Conservation (phyloP, 140 eudicot genomes). For the Stevia rebaudiana region DNA sequence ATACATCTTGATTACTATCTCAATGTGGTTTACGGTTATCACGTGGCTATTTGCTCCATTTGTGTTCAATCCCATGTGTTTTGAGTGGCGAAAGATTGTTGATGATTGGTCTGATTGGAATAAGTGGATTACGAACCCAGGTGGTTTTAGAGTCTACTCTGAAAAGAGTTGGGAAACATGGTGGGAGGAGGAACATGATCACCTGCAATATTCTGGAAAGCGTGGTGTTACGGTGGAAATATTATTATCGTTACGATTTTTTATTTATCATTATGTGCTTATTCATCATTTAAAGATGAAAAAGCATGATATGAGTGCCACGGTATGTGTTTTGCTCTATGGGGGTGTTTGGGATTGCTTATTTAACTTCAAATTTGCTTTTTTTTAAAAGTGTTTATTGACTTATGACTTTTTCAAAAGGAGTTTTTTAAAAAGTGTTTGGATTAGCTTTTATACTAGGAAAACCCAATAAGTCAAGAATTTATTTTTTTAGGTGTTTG, state of each 20-base stretch:
- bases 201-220: constrained; percentile 60
- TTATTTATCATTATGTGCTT: constrained; percentile 77
- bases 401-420: too few relatives aligned
- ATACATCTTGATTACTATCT: constrained; percentile 55
- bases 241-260: constrained; percentile 55
- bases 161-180: constrained; percentile 96
- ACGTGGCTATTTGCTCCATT: constrained; percentile 91
- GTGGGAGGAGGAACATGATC: constrained; percentile 98
- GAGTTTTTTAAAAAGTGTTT: too few relatives aligned
- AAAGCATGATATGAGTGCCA: constrained; percentile 41
- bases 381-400: too few relatives aligned
- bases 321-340: constrained; percentile 38
- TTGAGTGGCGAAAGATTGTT: constrained; percentile 91
- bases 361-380: too few relatives aligned
- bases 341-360: too few relatives aligned
- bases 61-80: constrained; percentile 83
- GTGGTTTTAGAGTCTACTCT: constrained; percentile 81
- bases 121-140: constrained; percentile 74
- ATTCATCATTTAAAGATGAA: constrained; percentile 72
- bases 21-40: constrained; percentile 80
- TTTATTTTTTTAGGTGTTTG: too few relatives aligned
- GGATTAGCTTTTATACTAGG: too few relatives aligned
- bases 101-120: constrained; percentile 97
- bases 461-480: too few relatives aligned
- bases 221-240: constrained; percentile 72